Evolutionary conservation across 139 green algal genomes (phyloP).

Genomic region (Ostreobium quekettii): DNA sequence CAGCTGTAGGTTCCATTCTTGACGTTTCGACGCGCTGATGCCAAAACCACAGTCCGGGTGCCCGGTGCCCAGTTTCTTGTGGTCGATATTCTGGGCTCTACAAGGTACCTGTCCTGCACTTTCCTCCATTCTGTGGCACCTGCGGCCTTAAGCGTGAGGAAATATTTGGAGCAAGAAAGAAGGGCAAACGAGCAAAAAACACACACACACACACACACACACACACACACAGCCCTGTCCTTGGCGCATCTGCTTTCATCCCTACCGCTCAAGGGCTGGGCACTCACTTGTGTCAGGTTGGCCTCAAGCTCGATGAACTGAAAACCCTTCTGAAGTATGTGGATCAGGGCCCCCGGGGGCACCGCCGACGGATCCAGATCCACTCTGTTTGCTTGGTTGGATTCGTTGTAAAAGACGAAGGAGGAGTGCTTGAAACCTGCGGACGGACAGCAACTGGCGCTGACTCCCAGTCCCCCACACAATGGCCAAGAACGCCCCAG

Average conservation of each 20-base stretch:
- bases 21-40: too few species aligned
- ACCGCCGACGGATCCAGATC: constrained; percentile 74
- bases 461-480: too few species aligned
- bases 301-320: constrained; percentile 96
- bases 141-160: too few species aligned
- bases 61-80: too few species aligned
- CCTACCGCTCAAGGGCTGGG: background rate
- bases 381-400: constrained; percentile 30
- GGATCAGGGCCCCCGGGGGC: constrained; percentile 82
- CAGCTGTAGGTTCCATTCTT: too few species aligned
- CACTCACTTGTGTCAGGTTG: constrained; percentile 66
- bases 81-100: too few species aligned
- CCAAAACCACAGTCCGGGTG: too few species aligned
- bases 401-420: constrained; percentile 90
- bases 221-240: background rate
- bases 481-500: too few species aligned
- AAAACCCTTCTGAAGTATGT: constrained; percentile 92
- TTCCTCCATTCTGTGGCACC: too few species aligned
- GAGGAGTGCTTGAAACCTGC: constrained; percentile 90
- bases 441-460: too few species aligned
- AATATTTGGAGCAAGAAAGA: too few species aligned
- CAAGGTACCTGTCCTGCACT: too few species aligned
- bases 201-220: constrained; percentile 8
- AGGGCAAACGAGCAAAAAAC: background rate
- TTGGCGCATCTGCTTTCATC: background rate